phyloP scores from a whole-genome alignment of 2,329 filamentous ascomycete genomes.

The Cladosporium sp. region DNA sequence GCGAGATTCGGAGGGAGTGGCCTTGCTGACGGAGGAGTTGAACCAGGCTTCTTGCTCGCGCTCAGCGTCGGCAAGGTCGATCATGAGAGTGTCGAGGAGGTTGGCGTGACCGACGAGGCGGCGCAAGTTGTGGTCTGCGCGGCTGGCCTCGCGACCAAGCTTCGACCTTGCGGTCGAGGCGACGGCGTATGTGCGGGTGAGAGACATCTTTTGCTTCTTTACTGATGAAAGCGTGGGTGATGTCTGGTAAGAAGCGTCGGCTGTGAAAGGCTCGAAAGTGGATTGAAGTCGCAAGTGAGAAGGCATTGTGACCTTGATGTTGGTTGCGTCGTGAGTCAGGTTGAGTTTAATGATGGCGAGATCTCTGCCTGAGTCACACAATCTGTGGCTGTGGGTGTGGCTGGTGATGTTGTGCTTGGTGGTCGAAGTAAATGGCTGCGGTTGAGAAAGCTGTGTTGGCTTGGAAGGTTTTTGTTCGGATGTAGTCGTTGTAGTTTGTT shows the following conservation, averaged over 20 bases:
- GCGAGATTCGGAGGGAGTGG: conserved; percentile 61
- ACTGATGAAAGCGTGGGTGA: conserved; percentile 44
- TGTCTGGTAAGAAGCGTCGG: conserved; percentile 43
- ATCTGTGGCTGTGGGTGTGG: conserved; percentile 16
- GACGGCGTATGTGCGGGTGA: conserved; percentile 98
- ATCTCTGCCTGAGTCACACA: conserved; percentile 24
- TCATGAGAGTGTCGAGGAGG: conserved; percentile 92
- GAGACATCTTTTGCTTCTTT: conserved; percentile 84
- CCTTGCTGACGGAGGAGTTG: conserved; percentile 87
- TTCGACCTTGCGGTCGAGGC: conserved; percentile 95
- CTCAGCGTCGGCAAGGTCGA: conserved; percentile 88
- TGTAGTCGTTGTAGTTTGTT: background rate
- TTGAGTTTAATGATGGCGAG: conserved; percentile 24
- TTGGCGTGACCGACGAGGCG: conserved; percentile 97
- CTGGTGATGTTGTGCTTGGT: conserved; percentile 15
- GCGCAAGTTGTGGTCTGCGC: conserved; percentile 89
- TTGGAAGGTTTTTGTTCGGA: background rate
- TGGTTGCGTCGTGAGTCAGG: conserved; percentile 17
- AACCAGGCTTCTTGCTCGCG: conserved; percentile 96
- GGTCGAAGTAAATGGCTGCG: background rate
- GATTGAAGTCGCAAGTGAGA: conserved; percentile 51
- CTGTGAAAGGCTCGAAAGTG: conserved; percentile 47
- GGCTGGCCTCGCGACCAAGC: conserved; percentile 88
- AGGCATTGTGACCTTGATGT: conserved; percentile 43
- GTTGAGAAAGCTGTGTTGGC: background rate